Conservation (phyloP, 768 basidiomycete species). For the Pulveroboletus sp. region DNA sequence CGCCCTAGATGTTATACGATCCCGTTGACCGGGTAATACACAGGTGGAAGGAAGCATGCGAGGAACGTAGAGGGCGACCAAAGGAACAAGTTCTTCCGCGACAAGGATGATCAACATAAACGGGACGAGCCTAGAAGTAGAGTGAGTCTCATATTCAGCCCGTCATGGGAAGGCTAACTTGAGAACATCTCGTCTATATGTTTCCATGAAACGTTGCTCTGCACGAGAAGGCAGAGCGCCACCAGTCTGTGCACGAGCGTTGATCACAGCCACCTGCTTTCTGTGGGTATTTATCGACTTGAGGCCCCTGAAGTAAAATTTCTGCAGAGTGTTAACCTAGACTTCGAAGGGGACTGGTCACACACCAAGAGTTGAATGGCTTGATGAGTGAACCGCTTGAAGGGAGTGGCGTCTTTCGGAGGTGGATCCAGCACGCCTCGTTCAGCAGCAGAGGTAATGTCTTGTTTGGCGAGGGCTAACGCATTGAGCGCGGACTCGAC, state of each 20-base stretch:
- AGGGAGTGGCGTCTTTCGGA: constrained; percentile 57
- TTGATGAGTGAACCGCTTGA: constrained; percentile 49
- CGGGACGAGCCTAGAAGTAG: constrained; percentile 55
- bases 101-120: constrained; percentile 73
- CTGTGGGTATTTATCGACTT: constrained; percentile 68
- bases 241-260: constrained; percentile 52
- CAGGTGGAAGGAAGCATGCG: constrained; percentile 85
- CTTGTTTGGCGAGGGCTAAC: constrained; percentile 55
- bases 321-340: constrained; percentile 37
- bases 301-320: constrained; percentile 82
- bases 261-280: constrained; percentile 51
- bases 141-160: constrained; percentile 6
- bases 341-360: not conserved
- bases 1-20: constrained; percentile 58
- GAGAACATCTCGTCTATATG: constrained; percentile 62
- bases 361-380: constrained; percentile 46
- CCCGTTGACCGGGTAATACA: constrained; percentile 74
- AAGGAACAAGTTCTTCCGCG: constrained; percentile 78
- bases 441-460: constrained; percentile 60
- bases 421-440: constrained; percentile 70
- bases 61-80: constrained; percentile 84
- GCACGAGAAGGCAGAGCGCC: constrained; percentile 62
- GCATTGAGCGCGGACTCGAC: constrained; percentile 25
- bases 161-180: constrained; percentile 47
- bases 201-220: constrained; percentile 68